These are phyloP conservation scores for Penicillium sumatraense DNA, from an alignment of 2,329 filamentous ascomycete species.

Conservation along the genomic window DNA sequence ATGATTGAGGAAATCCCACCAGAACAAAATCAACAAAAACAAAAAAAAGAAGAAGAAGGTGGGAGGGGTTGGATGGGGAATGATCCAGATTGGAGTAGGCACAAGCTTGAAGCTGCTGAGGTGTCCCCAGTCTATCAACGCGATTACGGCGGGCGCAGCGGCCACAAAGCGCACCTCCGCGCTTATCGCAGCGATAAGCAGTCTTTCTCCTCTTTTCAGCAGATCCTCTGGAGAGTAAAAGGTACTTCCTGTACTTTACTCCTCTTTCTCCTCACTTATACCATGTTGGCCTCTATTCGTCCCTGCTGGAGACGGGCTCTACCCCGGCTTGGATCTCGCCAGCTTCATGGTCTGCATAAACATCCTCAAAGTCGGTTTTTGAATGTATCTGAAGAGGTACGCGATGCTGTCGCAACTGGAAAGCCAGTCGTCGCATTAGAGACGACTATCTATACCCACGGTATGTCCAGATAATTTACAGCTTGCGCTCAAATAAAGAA, in stretches of 20 bases:
- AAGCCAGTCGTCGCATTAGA: slow-evolving; percentile 91
- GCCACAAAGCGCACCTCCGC: slow-evolving; percentile 36
- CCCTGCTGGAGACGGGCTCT: slow-evolving; percentile 20
- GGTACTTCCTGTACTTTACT: slow-evolving; percentile 6
- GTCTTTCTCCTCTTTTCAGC: slow-evolving; percentile 27
- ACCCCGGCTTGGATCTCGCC: slow-evolving; percentile 22
- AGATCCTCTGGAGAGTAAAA: neutral
- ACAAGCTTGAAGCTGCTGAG: slow-evolving; percentile 34
- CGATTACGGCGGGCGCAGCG: slow-evolving; percentile 38
- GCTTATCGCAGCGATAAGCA: slow-evolving; percentile 30
- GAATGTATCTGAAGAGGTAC: slow-evolving; percentile 79
- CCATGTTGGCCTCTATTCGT: slow-evolving; percentile 27
- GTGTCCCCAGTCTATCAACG: slow-evolving; percentile 39
- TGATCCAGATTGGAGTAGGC: neutral
- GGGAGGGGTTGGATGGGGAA: slow-evolving; percentile 20
- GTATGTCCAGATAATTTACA: no score
- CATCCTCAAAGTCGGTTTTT: slow-evolving; percentile 58
- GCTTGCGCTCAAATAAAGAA: no score
- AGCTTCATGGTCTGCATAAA: slow-evolving; percentile 35
- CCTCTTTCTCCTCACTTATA: neutral
- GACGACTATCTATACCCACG: slow-evolving; percentile 96
- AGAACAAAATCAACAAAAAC: slow-evolving; percentile 25
- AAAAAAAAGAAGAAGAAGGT: slow-evolving; percentile 14
- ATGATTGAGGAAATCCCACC: slow-evolving; percentile 36
- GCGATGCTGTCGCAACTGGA: slow-evolving; percentile 72